Base-by-base conservation (phyloP, 2,329 filamentous ascomycete genomes). In the Colletotrichum navitas region DNA sequence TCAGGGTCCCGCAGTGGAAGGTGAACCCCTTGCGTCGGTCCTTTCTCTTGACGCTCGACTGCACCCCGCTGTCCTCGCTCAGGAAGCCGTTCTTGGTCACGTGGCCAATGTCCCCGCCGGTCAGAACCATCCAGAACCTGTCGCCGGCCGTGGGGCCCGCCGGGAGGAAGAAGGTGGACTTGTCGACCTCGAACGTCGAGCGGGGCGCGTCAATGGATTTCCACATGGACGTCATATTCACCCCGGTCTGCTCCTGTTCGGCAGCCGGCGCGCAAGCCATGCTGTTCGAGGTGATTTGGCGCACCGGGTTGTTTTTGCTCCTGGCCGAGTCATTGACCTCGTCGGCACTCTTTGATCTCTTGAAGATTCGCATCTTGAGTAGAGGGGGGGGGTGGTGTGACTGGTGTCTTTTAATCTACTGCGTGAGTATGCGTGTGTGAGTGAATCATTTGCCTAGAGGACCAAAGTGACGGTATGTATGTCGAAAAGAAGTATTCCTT, bases 161-260 rank as follows among this genome's bases (percentile, higher is more conserved):
- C 16, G 65, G 64, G 18, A 63, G 52, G 58, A 63, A 68, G 64
- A 68, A 63, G 3, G 29, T 68, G 6, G 58, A 52, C 34, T 51
- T 47, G 18, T 71, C 64, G 16, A 68, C 39, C 2, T n/a, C 41
- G 34, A 68, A 54, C 18, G 64, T 71, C 18, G 64, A 26, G 0
- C 58, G 52, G 1, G 65, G 68, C 24, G 68, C 65, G 3, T 71
- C 52, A 34, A 52, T 18, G 29, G 52, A 66, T 36, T 34, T 59
- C 51, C 45, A 71, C 21, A 56, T 39, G 6, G 32, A 21, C 4
- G 21, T 32, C 51, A 61, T 49, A 8, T 51, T 56, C 16, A 34
- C 5, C 29, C 36, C 36, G 18, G 26, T 1, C 16, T 14, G 45
- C n/a, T 16, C 3, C 29, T 36, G 32, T 34, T 11, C 10, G 16